Percentiles rank a stretch among this genome's conserved stretches.
Conservation (phyloP, 768 basidiomycete genomes). For the Clitopilus passeckerianus region DNA sequence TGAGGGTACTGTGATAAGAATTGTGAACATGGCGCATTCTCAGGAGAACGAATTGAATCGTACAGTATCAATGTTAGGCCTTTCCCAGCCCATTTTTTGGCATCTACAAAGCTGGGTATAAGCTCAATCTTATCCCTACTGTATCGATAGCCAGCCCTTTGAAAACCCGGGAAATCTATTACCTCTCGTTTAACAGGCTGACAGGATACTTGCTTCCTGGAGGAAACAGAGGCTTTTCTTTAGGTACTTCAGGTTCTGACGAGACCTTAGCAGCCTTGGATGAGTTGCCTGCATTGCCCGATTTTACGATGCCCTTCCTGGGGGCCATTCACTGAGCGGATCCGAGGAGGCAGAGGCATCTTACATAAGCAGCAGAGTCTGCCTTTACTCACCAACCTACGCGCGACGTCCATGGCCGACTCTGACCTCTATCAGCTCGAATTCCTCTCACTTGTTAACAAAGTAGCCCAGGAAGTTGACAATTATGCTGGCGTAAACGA, state of each 20-base stretch:
- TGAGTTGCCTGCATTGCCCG: constrained; percentile 88
- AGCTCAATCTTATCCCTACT: background rate
- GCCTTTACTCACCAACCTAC: constrained; percentile 4
- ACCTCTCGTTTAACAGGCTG: constrained; percentile 78
- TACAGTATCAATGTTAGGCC: constrained; percentile 75
- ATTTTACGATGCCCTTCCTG: constrained; percentile 74
- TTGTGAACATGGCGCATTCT: constrained; percentile 4
- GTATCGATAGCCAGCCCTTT: background rate
- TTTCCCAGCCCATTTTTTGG: constrained; percentile 88
- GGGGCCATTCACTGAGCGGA: constrained; percentile 45
- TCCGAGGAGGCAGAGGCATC: background rate
- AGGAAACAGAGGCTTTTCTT: constrained; percentile 68
- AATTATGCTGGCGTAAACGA: constrained; percentile 85
- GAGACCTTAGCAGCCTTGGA: constrained; percentile 43
- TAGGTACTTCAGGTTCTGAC: constrained; percentile 17
- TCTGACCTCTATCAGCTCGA: constrained; percentile 90
- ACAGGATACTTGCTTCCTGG: constrained; percentile 83
- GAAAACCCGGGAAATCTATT: background rate
- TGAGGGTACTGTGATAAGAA: constrained; percentile 31
- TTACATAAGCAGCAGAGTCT: background rate
- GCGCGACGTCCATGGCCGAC: constrained; percentile 46
- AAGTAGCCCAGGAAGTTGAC: constrained; percentile 89
- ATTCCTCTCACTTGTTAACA: constrained; percentile 83
- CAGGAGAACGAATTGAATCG: constrained; percentile 12
- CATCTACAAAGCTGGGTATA: constrained; percentile 42